These are phyloP conservation scores for Leptographium radiaticola DNA, from an alignment of 2,329 filamentous ascomycete species.

Conservation along the genomic window DNA sequence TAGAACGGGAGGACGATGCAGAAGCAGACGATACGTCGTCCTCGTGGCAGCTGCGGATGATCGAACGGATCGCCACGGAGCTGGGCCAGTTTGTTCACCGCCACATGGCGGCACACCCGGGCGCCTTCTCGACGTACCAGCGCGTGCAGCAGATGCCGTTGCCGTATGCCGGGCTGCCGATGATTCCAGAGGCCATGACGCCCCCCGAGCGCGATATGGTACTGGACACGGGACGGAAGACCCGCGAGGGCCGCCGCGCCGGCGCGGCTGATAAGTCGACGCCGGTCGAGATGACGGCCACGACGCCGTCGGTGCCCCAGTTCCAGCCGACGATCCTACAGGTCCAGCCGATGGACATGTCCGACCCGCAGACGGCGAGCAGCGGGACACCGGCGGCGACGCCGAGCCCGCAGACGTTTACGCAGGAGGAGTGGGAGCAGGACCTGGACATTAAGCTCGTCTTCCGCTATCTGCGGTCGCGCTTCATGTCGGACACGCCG, in stretches of 20 bases:
- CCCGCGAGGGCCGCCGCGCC: not conserved
- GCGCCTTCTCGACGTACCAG: conserved; percentile 74
- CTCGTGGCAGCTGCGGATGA: conserved; percentile 60
- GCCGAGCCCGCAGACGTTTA: conserved; percentile 24
- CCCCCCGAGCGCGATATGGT: conserved; percentile 7
- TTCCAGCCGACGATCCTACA: conserved; percentile 35
- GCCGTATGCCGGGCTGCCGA: conserved; percentile 67
- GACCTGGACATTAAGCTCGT: conserved; percentile 85
- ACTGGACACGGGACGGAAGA: conserved; percentile 3
- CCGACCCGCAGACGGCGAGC: conserved; percentile 13
- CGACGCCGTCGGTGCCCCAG: conserved; percentile 26
- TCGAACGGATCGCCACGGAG: conserved; percentile 78
- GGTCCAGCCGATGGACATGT: conserved; percentile 24
- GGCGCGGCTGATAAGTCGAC: conserved; percentile 1
- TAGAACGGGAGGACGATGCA: conserved; percentile 13
- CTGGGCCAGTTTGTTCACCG: conserved; percentile 72
- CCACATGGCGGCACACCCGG: conserved; percentile 67
- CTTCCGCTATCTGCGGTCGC: conserved; percentile 71
- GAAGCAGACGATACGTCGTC: conserved; percentile 20
- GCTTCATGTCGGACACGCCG: conserved; percentile 46
- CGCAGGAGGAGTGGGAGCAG: conserved; percentile 82
- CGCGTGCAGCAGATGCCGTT: conserved; percentile 50
- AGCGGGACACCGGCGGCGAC: not conserved
- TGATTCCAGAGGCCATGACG: conserved; percentile 40
- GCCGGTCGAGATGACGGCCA: conserved; percentile 5